A percentile compares a stretch with the other conserved stretches of the same genome.
Evolutionary conservation across 352 stramenopile genomes (phyloP).

Genomic region (Pythium apleroticum): DNA sequence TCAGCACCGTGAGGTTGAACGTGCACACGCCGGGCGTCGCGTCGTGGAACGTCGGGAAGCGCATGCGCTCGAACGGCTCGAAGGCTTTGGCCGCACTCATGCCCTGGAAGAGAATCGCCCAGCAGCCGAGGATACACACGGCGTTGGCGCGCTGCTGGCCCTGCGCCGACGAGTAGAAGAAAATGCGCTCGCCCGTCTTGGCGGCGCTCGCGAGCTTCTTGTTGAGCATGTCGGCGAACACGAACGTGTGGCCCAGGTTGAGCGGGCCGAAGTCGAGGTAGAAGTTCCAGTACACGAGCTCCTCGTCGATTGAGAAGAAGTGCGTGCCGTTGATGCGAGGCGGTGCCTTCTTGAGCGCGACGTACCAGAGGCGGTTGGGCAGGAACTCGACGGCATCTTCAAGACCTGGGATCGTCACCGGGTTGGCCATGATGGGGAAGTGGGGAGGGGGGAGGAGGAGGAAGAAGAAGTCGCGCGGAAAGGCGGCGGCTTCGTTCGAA

Average conservation of each 20-base stretch:
- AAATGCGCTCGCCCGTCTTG: conserved; percentile 49
- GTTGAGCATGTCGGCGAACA: conserved; percentile 52
- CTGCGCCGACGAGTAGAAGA: conserved; percentile 84
- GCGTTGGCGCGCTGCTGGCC: conserved; percentile 87
- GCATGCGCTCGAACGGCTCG: conserved; percentile 47
- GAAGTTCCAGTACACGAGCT: conserved; percentile 95
- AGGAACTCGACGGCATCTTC: conserved; percentile 69
- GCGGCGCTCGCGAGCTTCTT: conserved; percentile 37
- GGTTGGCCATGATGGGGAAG: conserved; percentile 24
- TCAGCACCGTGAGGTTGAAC: conserved; percentile 89
- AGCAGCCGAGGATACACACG: conserved; percentile 87
- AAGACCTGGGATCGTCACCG: conserved; percentile 36
- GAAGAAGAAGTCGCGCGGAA: not conserved
- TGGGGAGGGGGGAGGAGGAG: not conserved
- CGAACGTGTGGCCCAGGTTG: conserved; percentile 79
- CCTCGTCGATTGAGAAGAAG: conserved; percentile 84
- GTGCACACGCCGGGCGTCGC: conserved; percentile 79
- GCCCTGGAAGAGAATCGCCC: conserved; percentile 85
- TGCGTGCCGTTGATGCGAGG: conserved; percentile 47
- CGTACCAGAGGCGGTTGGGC: conserved; percentile 56
- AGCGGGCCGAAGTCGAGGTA: conserved; percentile 96
- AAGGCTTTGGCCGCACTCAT: conserved; percentile 75
- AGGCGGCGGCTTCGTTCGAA: conserved; percentile 8
- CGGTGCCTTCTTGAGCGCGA: conserved; percentile 59
- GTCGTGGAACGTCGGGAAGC: conserved; percentile 90